Conservation (phyloP, 345 rosid genomes). For the Moricandia arvensis region DNA sequence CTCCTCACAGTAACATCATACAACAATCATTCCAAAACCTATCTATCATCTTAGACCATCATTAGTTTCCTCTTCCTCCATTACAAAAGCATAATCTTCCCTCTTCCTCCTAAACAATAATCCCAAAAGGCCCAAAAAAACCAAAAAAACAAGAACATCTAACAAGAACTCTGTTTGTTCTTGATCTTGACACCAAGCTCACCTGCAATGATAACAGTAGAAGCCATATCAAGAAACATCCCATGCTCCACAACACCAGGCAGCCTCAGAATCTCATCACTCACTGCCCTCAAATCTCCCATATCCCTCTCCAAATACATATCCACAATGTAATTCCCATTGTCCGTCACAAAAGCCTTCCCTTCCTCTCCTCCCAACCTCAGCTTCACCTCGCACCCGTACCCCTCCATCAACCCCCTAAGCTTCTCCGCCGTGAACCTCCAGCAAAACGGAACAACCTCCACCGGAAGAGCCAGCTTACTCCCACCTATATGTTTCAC, state of each 20-base stretch:
- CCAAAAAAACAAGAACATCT: neutral
- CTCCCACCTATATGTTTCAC: conserved; percentile 70
- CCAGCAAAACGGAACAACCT: conserved; percentile 85
- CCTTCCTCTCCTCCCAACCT: conserved; percentile 20
- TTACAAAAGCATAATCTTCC: neutral
- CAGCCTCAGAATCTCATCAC: conserved; percentile 74
- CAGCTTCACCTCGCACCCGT: conserved; percentile 63
- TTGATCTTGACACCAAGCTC: conserved; percentile 69
- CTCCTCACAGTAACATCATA: conserved; percentile 14
- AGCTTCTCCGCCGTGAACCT: conserved; percentile 62
- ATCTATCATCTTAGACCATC: neutral
- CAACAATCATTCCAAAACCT: neutral
- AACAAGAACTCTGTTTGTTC: conserved; percentile 35
- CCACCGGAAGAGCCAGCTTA: conserved; percentile 81
- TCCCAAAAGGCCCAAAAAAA: no score
- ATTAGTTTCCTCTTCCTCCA: neutral
- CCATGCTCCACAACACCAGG: conserved; percentile 94
- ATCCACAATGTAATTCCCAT: conserved; percentile 78
- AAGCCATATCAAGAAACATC: conserved; percentile 93
- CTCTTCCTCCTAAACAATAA: no score
- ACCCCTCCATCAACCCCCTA: conserved; percentile 47
- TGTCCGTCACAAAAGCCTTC: conserved; percentile 72
- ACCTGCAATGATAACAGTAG: conserved; percentile 88
- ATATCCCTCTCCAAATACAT: conserved; percentile 68
- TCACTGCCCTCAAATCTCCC: conserved; percentile 67